Conservation (phyloP, 768 basidiomycete species). For the Dacryopinax primogenitus region DNA sequence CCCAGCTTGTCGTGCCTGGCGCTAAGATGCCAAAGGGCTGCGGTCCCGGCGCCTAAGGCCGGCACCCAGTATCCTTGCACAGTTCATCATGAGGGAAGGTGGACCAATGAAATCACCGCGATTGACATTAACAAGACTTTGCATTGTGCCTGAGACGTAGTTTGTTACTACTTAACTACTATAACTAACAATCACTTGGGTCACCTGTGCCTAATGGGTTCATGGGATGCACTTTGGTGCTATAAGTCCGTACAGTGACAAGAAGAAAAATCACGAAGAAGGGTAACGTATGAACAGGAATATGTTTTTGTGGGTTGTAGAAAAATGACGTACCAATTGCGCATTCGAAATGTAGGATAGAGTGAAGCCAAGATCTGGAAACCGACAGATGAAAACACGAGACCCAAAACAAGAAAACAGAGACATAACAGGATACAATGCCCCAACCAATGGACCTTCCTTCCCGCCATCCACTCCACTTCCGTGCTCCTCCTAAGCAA, state of each 20-base stretch:
- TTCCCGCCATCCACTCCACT: neutral
- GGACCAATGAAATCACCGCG: too few relatives aligned
- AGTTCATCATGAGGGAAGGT: too few relatives aligned
- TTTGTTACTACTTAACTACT: too few relatives aligned
- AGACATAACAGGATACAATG: too few relatives aligned
- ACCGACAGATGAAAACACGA: neutral
- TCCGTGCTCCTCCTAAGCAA: slow-evolving; percentile 34
- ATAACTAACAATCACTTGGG: too few relatives aligned
- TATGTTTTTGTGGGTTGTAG: neutral
- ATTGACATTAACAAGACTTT: too few relatives aligned
- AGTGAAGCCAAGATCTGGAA: neutral
- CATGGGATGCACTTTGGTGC: neutral
- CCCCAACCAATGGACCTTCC: too few relatives aligned
- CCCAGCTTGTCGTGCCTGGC: too few relatives aligned
- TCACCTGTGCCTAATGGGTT: neutral
- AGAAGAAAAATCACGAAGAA: neutral
- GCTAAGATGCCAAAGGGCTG: too few relatives aligned
- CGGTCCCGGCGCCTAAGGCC: too few relatives aligned
- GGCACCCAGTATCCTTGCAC: too few relatives aligned
- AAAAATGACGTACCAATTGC: neutral
- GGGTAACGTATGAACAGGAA: neutral
- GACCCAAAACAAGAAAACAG: neutral
- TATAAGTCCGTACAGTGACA: neutral
- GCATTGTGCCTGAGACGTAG: too few relatives aligned
- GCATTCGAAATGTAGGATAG: neutral